Base-by-base conservation (phyloP, 352 stramenopile species). In the Phytophthora hybrid region DNA sequence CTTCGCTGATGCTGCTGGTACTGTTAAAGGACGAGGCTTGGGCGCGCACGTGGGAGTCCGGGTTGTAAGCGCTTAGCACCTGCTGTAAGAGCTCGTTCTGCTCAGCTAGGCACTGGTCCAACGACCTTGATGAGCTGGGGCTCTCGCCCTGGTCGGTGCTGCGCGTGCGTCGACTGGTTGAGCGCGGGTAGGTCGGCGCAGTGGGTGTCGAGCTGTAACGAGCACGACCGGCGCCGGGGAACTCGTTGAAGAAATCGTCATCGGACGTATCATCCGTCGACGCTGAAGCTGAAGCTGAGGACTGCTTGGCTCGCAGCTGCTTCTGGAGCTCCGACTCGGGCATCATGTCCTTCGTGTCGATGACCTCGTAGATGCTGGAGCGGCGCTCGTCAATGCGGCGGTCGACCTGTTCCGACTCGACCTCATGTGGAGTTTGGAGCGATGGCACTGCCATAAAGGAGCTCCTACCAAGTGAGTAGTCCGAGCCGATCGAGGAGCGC, bases 281-380 rank as follows among this genome's bases (percentile, higher is more conserved):
- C n/a, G 60, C 63, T 1, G 63, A 71, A 41, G 60, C 63, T 1
- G 63, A 71, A 41, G 13, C 39, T 7, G 65, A 53, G 18, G 58
- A 57, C 55, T 74, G 75, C 73, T 75, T 63, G 47, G 67, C 69
- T 60, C 59, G 73, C 44, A 74, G 70, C 8, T 73, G 60, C 49
- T 69, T 78, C 55, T 74, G 60, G 31, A 73, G 52, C 53, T 74
- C 55, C 14, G 72, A 80, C n/a, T 73, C 77, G 10, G 71, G 54
- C 29, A 75, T 2, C 77, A 84, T 84, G 58, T 79, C 68, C 51
- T 80, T 75, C 16, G 77, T 84, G 63, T 84, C 78, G 61, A 84
- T 76, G 34, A 81, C 69, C 54, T 84, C 78, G 19, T 82, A 73
- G 34, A 81, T 81, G 66, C 73, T 79, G 55, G 75, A 82, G 61